These are phyloP conservation scores for Glarea lozoyensis DNA, from an alignment of 495 filamentous ascomycete species.

Conservation along the genomic window DNA sequence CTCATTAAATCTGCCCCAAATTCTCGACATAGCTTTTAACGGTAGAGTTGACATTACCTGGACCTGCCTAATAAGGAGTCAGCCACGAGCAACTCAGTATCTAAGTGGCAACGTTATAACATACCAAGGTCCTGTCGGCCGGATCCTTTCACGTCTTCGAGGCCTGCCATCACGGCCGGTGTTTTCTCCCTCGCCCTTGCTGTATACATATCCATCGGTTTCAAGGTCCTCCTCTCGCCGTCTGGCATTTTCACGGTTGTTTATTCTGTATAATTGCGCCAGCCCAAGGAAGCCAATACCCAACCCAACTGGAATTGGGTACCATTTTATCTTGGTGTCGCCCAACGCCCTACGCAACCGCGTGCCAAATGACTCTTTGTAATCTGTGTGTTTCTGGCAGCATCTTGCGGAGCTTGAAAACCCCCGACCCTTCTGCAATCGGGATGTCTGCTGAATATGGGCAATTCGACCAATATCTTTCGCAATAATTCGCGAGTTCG, in stretches of 20 bases:
- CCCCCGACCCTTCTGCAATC: conserved; percentile 19
- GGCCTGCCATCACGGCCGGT: conserved; percentile 32
- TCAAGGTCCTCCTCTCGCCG: conserved; percentile 44
- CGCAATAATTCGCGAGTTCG: conserved; percentile 6
- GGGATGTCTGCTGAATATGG: not conserved
- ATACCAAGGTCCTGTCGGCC: conserved; percentile 84
- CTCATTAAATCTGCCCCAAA: conserved; percentile 97
- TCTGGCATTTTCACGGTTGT: conserved; percentile 44
- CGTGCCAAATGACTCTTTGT: conserved; percentile 53
- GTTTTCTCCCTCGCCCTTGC: conserved; percentile 22
- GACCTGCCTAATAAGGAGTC: conserved; percentile 56
- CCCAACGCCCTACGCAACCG: conserved; percentile 53
- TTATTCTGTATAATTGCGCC: conserved; percentile 73
- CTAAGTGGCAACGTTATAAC: conserved; percentile 7
- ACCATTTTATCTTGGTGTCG: conserved; percentile 82
- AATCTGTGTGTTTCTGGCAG: conserved; percentile 28
- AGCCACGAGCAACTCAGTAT: conserved; percentile 9
- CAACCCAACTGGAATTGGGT: conserved; percentile 86
- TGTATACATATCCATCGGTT: conserved; percentile 19
- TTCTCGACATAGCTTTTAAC: conserved; percentile 81
- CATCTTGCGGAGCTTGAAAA: conserved; percentile 33
- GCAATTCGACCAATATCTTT: too few relatives aligned
- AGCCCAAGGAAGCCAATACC: conserved; percentile 82
- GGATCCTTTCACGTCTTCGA: conserved; percentile 59
- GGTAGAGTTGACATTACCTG: conserved; percentile 95